phyloP scores from a whole-genome alignment of 192 early-diverging fungal species.

The Helicostylum pulchrum region DNA sequence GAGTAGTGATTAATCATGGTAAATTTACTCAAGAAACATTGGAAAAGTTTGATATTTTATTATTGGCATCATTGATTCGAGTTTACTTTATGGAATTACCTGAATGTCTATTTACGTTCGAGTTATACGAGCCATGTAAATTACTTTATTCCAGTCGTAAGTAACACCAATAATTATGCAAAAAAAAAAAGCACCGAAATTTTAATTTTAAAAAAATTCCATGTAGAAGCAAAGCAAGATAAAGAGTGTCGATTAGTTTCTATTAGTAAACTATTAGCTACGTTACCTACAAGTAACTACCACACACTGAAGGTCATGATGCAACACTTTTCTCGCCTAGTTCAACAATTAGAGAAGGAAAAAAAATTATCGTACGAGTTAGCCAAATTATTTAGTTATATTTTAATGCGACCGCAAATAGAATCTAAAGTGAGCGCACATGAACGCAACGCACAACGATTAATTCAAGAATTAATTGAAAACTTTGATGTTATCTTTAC shows the following conservation, averaged over 20 bases:
- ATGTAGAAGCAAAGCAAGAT: conserved; percentile 24
- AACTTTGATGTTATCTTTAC: conserved; percentile 42
- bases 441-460: conserved; percentile 48
- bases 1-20: conserved; percentile 60
- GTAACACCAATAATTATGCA: background rate
- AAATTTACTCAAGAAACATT: conserved; percentile 55
- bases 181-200: no score
- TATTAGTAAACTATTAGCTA: conserved; percentile 45
- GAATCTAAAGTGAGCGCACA: conserved; percentile 41
- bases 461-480: conserved; percentile 48
- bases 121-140: conserved; percentile 69
- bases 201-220: conserved; percentile 6
- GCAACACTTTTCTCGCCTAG: conserved; percentile 33
- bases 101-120: conserved; percentile 64
- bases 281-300: conserved; percentile 45
- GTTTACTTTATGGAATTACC: conserved; percentile 74
- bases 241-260: conserved; percentile 38
- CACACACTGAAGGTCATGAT: conserved; percentile 44
- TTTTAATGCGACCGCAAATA: conserved; percentile 47
- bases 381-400: conserved; percentile 42
- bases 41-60: conserved; percentile 53
- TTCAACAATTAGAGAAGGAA: conserved; percentile 5
- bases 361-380: conserved; percentile 31
- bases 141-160: conserved; percentile 62
- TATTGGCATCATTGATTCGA: conserved; percentile 58